Evolutionary conservation across 2,329 filamentous ascomycete genomes (phyloP), one percentile per base, ranked within the genome.

Genomic region (Aureobasidium sp.): DNA sequence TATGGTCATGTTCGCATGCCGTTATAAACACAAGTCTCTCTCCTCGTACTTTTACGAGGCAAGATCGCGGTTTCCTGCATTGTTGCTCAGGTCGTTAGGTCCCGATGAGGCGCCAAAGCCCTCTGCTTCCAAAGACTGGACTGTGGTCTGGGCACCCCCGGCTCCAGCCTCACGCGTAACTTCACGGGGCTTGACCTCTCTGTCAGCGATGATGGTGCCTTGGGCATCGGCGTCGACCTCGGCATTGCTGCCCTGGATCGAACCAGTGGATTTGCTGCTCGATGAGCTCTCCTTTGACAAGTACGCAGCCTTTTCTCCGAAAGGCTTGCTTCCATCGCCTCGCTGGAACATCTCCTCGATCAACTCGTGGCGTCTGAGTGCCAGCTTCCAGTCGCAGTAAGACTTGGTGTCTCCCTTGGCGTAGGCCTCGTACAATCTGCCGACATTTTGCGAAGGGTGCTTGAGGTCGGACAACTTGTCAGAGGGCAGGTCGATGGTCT

Each of bases 101-200:
- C 53, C 53, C 1, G 53, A 57, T 1, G 53, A 57, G 25, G 41
- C 53, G 8, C 53, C 55, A 20, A 58, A 58, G 31, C 55, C 55
- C 17, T 58, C 55, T n/a, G 41, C 55, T 22, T 58, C 55, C 14
- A 58, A 15, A 1, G 20, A 14, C 20, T 58, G 29, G 20, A 29
- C 55, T 17, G 42, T 58, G 12, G 55, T 48, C 27, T 58, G 42
- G 3, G 29, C 15, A 1, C 45, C 36, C 22, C 41, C 53, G 2
- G 27, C 4, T 2, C 53, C 41, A 25, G 77, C 73, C 48, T 81
- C 76, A 52, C 74, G 74, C 36, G 80, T 76, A 48, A 82, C 74
- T 68, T 85, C 81, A 68, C 82, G 80, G 29, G 83, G 78, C 73
- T 83, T 83, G 63, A 79, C 77, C 29, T 76, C 78, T 72, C 83